Evolutionary conservation across 2,329 filamentous ascomycete genomes (phyloP).

Genomic region (Neonectria coccinea): DNA sequence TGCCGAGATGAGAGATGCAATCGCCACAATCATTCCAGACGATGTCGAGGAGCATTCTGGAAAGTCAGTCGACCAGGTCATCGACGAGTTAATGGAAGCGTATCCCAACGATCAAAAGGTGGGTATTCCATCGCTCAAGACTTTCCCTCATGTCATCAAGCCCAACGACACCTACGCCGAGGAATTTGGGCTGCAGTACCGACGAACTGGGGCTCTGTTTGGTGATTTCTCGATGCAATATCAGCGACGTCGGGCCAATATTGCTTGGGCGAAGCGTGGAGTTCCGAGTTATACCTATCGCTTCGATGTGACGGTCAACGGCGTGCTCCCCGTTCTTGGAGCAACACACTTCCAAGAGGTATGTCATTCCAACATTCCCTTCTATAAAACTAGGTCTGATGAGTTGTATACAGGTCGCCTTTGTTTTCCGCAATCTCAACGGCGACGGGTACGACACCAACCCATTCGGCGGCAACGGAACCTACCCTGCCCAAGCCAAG

Average conservation of each 20-base stretch:
- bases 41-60: slow-evolving; percentile 35
- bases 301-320: slow-evolving; percentile 49
- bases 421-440: slow-evolving; percentile 55
- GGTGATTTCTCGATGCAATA: slow-evolving; percentile 47
- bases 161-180: slow-evolving; percentile 42
- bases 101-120: slow-evolving; percentile 51
- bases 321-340: slow-evolving; percentile 34
- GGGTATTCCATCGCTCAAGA: slow-evolving; percentile 50
- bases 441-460: slow-evolving; percentile 48
- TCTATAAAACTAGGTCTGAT: not conserved
- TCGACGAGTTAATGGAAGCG: slow-evolving; percentile 39
- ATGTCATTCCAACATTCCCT: rapidly evolving
- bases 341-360: slow-evolving; percentile 55
- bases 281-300: slow-evolving; percentile 49
- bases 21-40: slow-evolving; percentile 23
- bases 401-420: slow-evolving; percentile 46
- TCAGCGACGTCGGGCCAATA: slow-evolving; percentile 43
- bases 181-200: slow-evolving; percentile 45
- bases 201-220: slow-evolving; percentile 46
- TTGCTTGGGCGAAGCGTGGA: slow-evolving; percentile 44
- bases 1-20: slow-evolving; percentile 42
- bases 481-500: slow-evolving; percentile 42
- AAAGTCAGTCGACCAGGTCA: slow-evolving; percentile 37
- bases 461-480: slow-evolving; percentile 47
- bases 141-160: slow-evolving; percentile 48